These are phyloP conservation scores for Alternaria postmessia DNA, from an alignment of 2,329 filamentous ascomycete species.

Conservation along the genomic window DNA sequence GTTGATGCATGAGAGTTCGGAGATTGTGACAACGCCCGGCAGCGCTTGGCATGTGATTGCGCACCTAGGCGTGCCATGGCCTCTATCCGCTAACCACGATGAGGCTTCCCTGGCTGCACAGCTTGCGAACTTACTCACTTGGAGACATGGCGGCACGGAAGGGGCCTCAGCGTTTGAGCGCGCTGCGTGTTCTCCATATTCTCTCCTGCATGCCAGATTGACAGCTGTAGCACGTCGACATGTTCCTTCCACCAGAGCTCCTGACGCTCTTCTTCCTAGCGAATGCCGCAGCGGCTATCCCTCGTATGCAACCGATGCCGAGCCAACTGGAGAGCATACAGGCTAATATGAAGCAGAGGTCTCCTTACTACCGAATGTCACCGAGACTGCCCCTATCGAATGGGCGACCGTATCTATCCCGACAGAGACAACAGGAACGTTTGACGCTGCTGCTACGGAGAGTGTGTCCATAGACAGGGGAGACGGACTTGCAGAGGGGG, in stretches of 20 bases:
- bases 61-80: neutral
- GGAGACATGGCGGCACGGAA: neutral
- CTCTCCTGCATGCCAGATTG: neutral
- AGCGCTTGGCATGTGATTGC: conserved; percentile 9
- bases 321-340: neutral
- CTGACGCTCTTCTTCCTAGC: conserved; percentile 23
- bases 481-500: neutral
- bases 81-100: conserved; percentile 11
- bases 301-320: conserved; percentile 16
- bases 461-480: neutral
- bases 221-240: neutral
- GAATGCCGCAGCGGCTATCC: conserved; percentile 15
- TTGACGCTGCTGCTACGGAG: neutral
- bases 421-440: neutral
- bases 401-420: neutral
- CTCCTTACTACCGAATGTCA: conserved; percentile 8
- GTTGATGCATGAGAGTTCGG: conserved; percentile 1
- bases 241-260: conserved; percentile 23
- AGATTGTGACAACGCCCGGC: conserved; percentile 2
- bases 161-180: neutral
- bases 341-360: conserved; percentile 10
- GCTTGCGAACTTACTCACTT: conserved; percentile 8
- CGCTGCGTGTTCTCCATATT: neutral
- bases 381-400: neutral
- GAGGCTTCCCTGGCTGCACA: conserved; percentile 7